These are phyloP conservation scores for Claviceps spartinae DNA, from an alignment of 2,329 filamentous ascomycete species.

Conservation along the genomic window DNA sequence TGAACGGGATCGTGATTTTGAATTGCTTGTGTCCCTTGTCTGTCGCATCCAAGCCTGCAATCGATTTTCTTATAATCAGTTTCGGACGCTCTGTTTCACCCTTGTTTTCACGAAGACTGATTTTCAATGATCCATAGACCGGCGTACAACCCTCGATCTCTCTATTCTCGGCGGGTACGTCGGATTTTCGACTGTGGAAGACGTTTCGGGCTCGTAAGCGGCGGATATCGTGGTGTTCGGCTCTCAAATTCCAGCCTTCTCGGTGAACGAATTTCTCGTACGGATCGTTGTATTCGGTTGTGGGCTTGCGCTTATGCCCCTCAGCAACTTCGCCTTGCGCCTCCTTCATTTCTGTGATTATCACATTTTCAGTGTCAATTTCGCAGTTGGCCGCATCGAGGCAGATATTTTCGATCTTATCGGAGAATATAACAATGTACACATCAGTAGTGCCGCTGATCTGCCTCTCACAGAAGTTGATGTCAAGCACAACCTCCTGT, in stretches of 20 bases:
- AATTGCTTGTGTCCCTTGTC: conserved; percentile 32
- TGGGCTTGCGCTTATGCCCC: conserved; percentile 26
- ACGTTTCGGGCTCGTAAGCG: conserved; percentile 50
- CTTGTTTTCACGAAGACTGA: conserved; percentile 26
- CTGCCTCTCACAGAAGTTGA: conserved; percentile 66
- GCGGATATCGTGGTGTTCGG: conserved; percentile 64
- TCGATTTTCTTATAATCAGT: conserved; percentile 32
- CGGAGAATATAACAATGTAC: conserved; percentile 52
- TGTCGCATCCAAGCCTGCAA: conserved; percentile 15
- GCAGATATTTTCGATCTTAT: conserved; percentile 43
- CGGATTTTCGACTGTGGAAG: conserved; percentile 35
- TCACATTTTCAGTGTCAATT: conserved; percentile 40
- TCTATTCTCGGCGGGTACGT: conserved; percentile 41
- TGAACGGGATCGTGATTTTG: conserved; percentile 58
- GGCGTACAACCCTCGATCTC: conserved; percentile 42
- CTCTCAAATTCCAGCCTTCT: conserved; percentile 44
- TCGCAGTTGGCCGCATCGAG: conserved; percentile 51
- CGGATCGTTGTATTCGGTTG: conserved; percentile 43
- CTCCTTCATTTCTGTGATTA: conserved; percentile 30
- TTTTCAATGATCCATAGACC: conserved; percentile 37
- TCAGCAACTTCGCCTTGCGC: conserved; percentile 21
- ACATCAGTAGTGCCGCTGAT: conserved; percentile 73
- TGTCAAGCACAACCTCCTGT: conserved; percentile 78
- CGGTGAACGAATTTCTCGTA: conserved; percentile 53
- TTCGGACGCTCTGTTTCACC: conserved; percentile 25